Evolutionary conservation across 257 asterid genomes (phyloP).

Genomic region (Buddleja alternifolia): DNA sequence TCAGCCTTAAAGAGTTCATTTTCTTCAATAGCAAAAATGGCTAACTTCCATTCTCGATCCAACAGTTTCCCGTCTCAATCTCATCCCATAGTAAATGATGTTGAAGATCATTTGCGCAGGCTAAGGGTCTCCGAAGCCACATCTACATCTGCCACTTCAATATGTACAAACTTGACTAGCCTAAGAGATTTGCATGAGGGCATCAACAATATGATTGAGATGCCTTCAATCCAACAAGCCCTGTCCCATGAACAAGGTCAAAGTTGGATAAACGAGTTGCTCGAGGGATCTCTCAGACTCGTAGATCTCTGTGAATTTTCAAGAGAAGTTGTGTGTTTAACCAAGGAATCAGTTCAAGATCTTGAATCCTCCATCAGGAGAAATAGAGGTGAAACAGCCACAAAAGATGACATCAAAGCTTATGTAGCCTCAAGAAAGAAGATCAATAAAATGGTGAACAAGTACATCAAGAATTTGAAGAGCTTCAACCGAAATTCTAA

Average conservation of each 20-base stretch:
- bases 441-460: slow-evolving; percentile 31
- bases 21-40: slow-evolving; percentile 28
- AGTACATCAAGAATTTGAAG: slow-evolving; percentile 33
- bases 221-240: slow-evolving; percentile 41
- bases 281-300: slow-evolving; percentile 39
- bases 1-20: not conserved
- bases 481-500: slow-evolving; percentile 11
- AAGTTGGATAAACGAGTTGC: slow-evolving; percentile 34
- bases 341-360: slow-evolving; percentile 42
- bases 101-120: slow-evolving; percentile 35
- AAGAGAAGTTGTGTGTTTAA: slow-evolving; percentile 30
- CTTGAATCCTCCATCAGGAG: slow-evolving; percentile 44
- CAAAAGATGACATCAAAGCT: slow-evolving; percentile 18
- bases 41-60: slow-evolving; percentile 40
- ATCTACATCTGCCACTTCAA: slow-evolving; percentile 32
- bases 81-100: slow-evolving; percentile 33
- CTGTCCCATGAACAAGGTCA: slow-evolving; percentile 23
- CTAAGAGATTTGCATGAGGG: slow-evolving; percentile 40
- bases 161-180: slow-evolving; percentile 40
- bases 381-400: slow-evolving; percentile 23
- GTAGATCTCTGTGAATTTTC: slow-evolving; percentile 40
- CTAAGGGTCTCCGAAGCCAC: slow-evolving; percentile 36
- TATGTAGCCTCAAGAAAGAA: slow-evolving; percentile 36
- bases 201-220: slow-evolving; percentile 37
- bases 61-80: slow-evolving; percentile 51